Conservation (phyloP, 1,284 basidiomycete genomes). For the Takashimella tepidaria region DNA sequence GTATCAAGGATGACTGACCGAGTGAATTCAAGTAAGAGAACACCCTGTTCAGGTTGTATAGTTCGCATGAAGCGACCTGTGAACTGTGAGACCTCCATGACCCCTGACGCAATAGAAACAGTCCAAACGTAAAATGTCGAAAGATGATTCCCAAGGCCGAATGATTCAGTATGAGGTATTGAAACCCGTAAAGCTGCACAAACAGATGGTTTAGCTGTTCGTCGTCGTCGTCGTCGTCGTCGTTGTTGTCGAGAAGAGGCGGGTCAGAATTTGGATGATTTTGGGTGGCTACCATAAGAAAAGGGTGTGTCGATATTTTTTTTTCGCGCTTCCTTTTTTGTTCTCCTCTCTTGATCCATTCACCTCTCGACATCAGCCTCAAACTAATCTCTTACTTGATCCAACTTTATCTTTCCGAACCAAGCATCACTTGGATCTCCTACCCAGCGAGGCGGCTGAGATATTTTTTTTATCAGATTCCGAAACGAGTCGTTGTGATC, state of each 20-base stretch:
- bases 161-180: no score
- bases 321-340: no score
- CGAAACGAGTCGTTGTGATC: neutral
- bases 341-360: neutral
- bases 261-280: no score
- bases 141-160: no score
- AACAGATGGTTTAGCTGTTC: no score
- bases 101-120: no score
- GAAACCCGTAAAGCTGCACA: no score
- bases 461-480: neutral
- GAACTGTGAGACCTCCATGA: conserved; percentile 16
- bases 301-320: no score
- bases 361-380: neutral
- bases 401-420: neutral
- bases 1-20: conserved; percentile 28
- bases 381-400: neutral
- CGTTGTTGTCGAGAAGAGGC: no score
- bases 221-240: no score
- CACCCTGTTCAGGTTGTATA: conserved; percentile 29
- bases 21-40: conserved; percentile 45
- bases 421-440: neutral
- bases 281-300: no score
- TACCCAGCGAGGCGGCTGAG: neutral
- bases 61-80: conserved; percentile 33
- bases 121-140: no score